These are phyloP conservation scores for Cladosporium velox DNA, from an alignment of 2,329 filamentous ascomycete genomes.

Conservation along the genomic window DNA sequence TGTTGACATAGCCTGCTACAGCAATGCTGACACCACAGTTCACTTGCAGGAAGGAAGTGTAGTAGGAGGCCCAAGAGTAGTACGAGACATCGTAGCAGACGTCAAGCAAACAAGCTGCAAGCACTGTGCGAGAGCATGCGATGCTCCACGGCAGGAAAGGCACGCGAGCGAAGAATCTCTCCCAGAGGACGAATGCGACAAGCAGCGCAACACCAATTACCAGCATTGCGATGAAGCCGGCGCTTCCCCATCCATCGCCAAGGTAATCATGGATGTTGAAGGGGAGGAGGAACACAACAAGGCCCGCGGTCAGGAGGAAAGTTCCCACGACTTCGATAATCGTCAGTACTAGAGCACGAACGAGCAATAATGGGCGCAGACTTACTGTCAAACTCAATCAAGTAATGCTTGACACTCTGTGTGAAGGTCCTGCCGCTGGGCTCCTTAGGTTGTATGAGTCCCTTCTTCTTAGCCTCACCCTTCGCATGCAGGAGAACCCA, in stretches of 20 bases:
- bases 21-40: slow-evolving; percentile 38
- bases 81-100: slow-evolving; percentile 37
- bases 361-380: too few species aligned
- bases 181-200: slow-evolving; percentile 42
- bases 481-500: slow-evolving; percentile 60
- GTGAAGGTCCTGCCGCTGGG: slow-evolving; percentile 49
- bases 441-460: slow-evolving; percentile 47
- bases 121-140: slow-evolving; percentile 52
- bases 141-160: slow-evolving; percentile 50
- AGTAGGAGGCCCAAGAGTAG: slow-evolving; percentile 44
- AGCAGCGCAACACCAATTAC: slow-evolving; percentile 42
- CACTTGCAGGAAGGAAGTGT: slow-evolving; percentile 44
- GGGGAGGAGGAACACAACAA: slow-evolving; percentile 66
- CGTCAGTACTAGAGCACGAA: neutral
- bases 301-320: slow-evolving; percentile 60
- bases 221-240: slow-evolving; percentile 45
- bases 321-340: slow-evolving; percentile 56
- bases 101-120: slow-evolving; percentile 55
- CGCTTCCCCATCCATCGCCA: slow-evolving; percentile 38
- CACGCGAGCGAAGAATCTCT: slow-evolving; percentile 42
- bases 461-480: slow-evolving; percentile 59
- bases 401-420: slow-evolving; percentile 56
- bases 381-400: slow-evolving; percentile 60
- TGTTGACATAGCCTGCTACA: slow-evolving; percentile 33
- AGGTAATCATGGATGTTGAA: slow-evolving; percentile 55